Conservation (phyloP, 805 yeast genomes). For the Saturnispora saitoi region DNA sequence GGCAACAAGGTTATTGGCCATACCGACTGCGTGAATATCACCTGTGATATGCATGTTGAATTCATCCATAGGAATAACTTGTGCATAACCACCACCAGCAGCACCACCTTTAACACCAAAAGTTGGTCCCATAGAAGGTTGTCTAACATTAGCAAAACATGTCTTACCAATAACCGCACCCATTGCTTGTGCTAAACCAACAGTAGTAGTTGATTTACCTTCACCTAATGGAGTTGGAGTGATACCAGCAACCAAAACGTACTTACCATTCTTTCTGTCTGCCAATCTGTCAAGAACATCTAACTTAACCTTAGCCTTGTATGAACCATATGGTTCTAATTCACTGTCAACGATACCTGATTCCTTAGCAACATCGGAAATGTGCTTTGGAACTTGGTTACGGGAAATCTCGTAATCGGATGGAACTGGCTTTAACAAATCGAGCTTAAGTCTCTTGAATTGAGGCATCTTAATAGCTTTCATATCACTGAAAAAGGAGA, state of each 20-base stretch:
- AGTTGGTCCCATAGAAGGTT: slow-evolving; percentile 98
- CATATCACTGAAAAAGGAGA: slow-evolving; percentile 1
- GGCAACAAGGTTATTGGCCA: slow-evolving; percentile 87
- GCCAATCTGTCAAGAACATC: slow-evolving; percentile 61
- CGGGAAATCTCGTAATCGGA: slow-evolving; percentile 87
- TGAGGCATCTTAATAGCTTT: slow-evolving; percentile 22
- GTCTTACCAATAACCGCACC: slow-evolving; percentile 82
- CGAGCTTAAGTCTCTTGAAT: slow-evolving; percentile 31
- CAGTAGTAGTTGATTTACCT: slow-evolving; percentile 94
- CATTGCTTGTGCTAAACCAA: slow-evolving; percentile 93
- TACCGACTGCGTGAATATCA: slow-evolving; percentile 92
- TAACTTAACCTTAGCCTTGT: slow-evolving; percentile 80
- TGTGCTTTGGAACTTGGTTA: slow-evolving; percentile 78
- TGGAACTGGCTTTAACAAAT: slow-evolving; percentile 61
- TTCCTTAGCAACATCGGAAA: slow-evolving; percentile 67
- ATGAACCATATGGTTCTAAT: slow-evolving; percentile 80
- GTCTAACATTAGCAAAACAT: slow-evolving; percentile 91
- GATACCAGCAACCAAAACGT: slow-evolving; percentile 90
- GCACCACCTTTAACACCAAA: slow-evolving; percentile 99
- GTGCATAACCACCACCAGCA: slow-evolving; percentile 98
- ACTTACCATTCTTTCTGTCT: slow-evolving; percentile 64
- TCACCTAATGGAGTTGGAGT: slow-evolving; percentile 98
- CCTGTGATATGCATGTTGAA: slow-evolving; percentile 97
- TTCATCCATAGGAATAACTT: slow-evolving; percentile 98
- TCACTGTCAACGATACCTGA: slow-evolving; percentile 72